A percentile compares a stretch with the other conserved stretches of the same genome.
Conservation (phyloP, 768 basidiomycete genomes). For the Vararia minispora region DNA sequence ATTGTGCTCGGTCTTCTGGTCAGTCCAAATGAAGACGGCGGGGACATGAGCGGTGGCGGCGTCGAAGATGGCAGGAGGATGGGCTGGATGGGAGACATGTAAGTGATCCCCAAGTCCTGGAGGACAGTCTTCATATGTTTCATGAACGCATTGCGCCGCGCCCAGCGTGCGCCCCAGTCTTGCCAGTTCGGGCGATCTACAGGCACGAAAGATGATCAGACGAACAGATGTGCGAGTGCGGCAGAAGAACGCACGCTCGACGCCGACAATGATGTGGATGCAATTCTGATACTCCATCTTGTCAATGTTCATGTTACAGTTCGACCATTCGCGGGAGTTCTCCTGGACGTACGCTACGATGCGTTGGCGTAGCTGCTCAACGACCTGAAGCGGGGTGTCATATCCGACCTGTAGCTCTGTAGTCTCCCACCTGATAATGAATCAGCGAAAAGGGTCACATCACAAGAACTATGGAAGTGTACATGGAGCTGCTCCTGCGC, state of each 20-base stretch:
- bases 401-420: constrained; percentile 58
- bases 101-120: constrained; percentile 65
- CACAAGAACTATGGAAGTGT: constrained; percentile 17
- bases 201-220: neutral
- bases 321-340: constrained; percentile 68
- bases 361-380: constrained; percentile 54
- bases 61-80: constrained; percentile 51
- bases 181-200: constrained; percentile 76
- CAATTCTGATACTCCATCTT: constrained; percentile 74
- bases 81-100: constrained; percentile 65
- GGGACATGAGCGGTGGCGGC: too few relatives aligned
- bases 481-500: constrained; percentile 67
- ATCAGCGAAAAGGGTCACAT: neutral
- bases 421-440: constrained; percentile 45
- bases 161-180: constrained; percentile 77
- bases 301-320: constrained; percentile 55
- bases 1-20: too few relatives aligned
- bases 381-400: constrained; percentile 55
- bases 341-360: constrained; percentile 47
- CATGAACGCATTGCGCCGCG: constrained; percentile 67
- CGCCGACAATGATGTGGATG: constrained; percentile 50
- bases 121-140: constrained; percentile 55
- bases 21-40: too few relatives aligned
- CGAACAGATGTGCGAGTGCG: neutral
- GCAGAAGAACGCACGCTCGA: constrained; percentile 48